Evolutionary conservation across 257 asterid species (phyloP).

Genomic region (Solanum tarapatanum): DNA sequence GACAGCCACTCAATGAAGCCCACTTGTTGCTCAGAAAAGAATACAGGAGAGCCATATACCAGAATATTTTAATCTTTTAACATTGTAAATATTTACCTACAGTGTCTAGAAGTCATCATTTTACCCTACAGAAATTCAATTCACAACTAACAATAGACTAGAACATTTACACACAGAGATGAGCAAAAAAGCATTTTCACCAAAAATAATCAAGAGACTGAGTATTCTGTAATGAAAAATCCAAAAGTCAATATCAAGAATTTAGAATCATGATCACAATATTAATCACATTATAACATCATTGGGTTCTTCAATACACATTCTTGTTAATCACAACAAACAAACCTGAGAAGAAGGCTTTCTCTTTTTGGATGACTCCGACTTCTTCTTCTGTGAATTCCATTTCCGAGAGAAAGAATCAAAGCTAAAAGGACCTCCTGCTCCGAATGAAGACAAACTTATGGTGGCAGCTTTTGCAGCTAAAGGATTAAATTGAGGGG

Average conservation of each 20-base stretch:
- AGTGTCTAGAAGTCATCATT: neutral
- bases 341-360: slow-evolving; percentile 40
- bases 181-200: neutral
- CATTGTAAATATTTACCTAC: neutral
- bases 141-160: neutral
- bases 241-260: neutral
- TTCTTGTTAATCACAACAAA: neutral
- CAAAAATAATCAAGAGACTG: neutral
- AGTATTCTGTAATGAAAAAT: neutral
- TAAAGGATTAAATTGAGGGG: slow-evolving; percentile 46
- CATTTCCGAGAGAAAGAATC: slow-evolving; percentile 35
- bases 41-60: neutral
- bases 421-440: slow-evolving; percentile 72
- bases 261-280: neutral
- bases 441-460: slow-evolving; percentile 70
- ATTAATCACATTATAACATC: neutral
- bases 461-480: slow-evolving; percentile 65
- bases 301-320: neutral
- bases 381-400: slow-evolving; percentile 40
- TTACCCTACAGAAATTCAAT: neutral
- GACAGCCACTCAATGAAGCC: neutral
- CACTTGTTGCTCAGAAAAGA: neutral
- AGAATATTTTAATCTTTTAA: neutral
- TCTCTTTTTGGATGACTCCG: slow-evolving; percentile 34
- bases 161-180: neutral